Evolutionary conservation across 2,329 filamentous ascomycete species (phyloP).

Genomic region (Nothopassalora personata): DNA sequence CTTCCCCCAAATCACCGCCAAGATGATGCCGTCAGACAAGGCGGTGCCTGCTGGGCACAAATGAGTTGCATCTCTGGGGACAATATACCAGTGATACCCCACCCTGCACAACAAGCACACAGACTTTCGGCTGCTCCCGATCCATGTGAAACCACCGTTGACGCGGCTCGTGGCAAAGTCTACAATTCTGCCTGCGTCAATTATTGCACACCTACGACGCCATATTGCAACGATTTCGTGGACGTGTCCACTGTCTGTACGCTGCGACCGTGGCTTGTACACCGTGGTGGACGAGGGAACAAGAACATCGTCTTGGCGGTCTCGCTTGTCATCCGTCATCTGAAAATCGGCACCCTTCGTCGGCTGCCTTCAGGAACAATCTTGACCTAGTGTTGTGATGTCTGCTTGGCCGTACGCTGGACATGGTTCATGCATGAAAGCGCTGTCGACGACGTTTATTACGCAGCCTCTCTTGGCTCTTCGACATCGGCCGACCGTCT

Average conservation of each 20-base stretch:
- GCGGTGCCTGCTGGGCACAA: no score
- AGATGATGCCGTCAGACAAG: neutral
- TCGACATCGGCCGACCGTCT: neutral
- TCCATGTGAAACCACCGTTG: neutral
- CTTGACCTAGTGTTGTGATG: no score
- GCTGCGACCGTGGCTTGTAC: neutral
- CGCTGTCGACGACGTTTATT: neutral
- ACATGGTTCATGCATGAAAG: neutral
- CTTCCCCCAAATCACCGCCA: neutral
- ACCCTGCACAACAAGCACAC: neutral
- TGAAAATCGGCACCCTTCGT: neutral
- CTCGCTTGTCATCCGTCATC: neutral
- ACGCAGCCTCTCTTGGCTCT: neutral
- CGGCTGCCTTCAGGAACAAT: neutral
- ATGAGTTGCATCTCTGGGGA: neutral
- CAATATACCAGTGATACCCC: no score
- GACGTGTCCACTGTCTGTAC: neutral
- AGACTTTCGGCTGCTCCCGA: neutral
- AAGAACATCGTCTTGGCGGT: neutral
- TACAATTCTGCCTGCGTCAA: neutral
- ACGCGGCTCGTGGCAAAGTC: conserved; percentile 1
- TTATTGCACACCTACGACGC: neutral
- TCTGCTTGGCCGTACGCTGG: neutral
- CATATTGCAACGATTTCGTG: neutral
- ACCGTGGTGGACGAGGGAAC: neutral